Conservation (phyloP, 768 basidiomycete species). For the Naganishia vaughanmartiniae region DNA sequence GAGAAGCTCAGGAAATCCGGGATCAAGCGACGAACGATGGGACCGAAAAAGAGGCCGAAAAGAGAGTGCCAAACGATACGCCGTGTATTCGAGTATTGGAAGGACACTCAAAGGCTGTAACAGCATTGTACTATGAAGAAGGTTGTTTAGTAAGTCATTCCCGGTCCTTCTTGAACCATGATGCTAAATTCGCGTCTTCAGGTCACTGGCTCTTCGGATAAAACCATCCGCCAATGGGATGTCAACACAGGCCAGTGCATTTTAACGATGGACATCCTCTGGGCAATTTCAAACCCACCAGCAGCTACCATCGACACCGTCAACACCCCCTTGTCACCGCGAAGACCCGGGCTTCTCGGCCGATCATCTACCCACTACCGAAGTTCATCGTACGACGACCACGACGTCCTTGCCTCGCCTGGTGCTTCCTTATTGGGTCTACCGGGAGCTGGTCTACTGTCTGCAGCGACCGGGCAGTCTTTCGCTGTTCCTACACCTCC, state of each 20-base stretch:
- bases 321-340: slow-evolving; percentile 32
- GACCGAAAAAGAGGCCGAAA: slow-evolving; percentile 9
- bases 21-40: slow-evolving; percentile 2
- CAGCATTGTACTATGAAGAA: slow-evolving; percentile 91
- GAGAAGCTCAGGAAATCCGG: slow-evolving; percentile 12
- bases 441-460: slow-evolving; percentile 45
- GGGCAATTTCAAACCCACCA: slow-evolving; percentile 93
- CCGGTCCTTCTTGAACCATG: not conserved
- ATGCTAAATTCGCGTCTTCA: slow-evolving; percentile 37
- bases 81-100: slow-evolving; percentile 73
- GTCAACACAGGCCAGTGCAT: slow-evolving; percentile 95
- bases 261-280: slow-evolving; percentile 98
- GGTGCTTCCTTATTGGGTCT: slow-evolving; percentile 43
- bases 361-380: slow-evolving; percentile 27
- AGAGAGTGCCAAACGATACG: slow-evolving; percentile 18
- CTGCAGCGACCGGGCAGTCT: slow-evolving; percentile 59
- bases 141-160: slow-evolving; percentile 68
- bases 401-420: slow-evolving; percentile 41
- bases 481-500: slow-evolving; percentile 84
- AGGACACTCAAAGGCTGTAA: slow-evolving; percentile 89
- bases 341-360: slow-evolving; percentile 25
- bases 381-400: slow-evolving; percentile 34
- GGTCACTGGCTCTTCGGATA: slow-evolving; percentile 95
- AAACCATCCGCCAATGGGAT: slow-evolving; percentile 98
- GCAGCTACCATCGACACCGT: slow-evolving; percentile 33